Base-by-base conservation (phyloP, 352 stramenopile genomes). In the Pythium guiyangense region DNA sequence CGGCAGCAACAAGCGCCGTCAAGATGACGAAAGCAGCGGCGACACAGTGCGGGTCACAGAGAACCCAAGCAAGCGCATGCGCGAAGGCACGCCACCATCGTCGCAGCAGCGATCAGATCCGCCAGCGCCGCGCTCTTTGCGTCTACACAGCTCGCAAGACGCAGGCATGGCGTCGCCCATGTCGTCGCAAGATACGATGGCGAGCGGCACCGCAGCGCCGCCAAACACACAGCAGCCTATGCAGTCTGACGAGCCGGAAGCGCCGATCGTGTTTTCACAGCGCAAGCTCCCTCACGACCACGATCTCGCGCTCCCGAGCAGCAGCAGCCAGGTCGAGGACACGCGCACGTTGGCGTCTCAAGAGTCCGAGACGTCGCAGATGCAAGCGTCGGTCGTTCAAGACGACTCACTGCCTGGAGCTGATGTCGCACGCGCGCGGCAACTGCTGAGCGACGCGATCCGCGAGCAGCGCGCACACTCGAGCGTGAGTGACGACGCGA, bases 371-470 rank as follows among this genome's bases (percentile, higher is more conserved):
- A 1, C 37, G 18, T 2, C 48, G 35, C 31, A 57, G 27, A 20
- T 37, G 39, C 20, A n/a, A n/a, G n/a, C n/a, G n/a, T n/a, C n/a
- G n/a, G n/a, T n/a, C n/a, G n/a, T n/a, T n/a, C n/a, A n/a, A n/a
- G n/a, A 15, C 26, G n/a, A n/a, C n/a, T n/a, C n/a, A n/a, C 31
- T 11, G 31, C 20, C n/a, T n/a, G n/a, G n/a, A 45, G 29, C 52
- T n/a, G 18, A 15, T 10, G 53, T 4, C 26, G 6, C 48, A 25
- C 8, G 54, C 8, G 47, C 45, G n/a, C 48, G 18, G 11, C 45
- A 50, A n/a, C 51, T 64, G 35, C 27, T 71, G 2, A 27, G 69
- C 26, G 20, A 49, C 17, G 73, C 63, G 9, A 60, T 82, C 4
- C 57, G 69, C 35, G 72, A 71, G 17, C 59, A 63, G 20, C 55